phyloP scores from a whole-genome alignment of 176 grass and related monocot genomes.

The Areca catechu region DNA sequence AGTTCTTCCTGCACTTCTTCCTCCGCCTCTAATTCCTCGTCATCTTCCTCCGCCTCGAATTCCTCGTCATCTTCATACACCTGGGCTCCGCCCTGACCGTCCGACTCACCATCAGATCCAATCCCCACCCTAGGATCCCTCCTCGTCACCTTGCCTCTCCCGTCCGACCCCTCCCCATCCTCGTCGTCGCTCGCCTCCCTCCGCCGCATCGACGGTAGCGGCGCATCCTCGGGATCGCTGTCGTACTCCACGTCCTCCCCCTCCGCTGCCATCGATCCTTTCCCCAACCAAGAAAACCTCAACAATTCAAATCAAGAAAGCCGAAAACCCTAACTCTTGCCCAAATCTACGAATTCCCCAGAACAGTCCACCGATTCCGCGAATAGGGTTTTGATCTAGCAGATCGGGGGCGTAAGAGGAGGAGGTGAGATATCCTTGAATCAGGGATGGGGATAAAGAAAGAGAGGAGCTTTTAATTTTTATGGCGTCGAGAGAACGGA shows the following conservation, averaged over 20 bases:
- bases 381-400: too few species aligned
- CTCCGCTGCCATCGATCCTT: slow-evolving; percentile 1
- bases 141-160: background rate
- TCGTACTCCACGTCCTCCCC: slow-evolving; percentile 52
- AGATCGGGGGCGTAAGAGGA: too few species aligned
- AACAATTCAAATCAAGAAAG: too few species aligned
- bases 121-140: slow-evolving; percentile 5
- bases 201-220: slow-evolving; percentile 56
- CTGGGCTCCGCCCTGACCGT: slow-evolving; percentile 75
- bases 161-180: slow-evolving; percentile 31
- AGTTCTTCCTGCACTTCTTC: slow-evolving; percentile 2
- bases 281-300: background rate
- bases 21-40: slow-evolving; percentile 6
- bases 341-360: too few species aligned
- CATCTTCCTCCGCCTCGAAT: slow-evolving; percentile 13
- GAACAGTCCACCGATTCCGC: too few species aligned
- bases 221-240: slow-evolving; percentile 83
- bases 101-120: slow-evolving; percentile 63
- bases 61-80: slow-evolving; percentile 50
- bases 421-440: too few species aligned
- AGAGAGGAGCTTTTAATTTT: too few species aligned
- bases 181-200: slow-evolving; percentile 83
- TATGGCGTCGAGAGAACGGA: too few species aligned
- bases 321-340: too few species aligned
- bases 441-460: too few species aligned